Evolutionary conservation across 345 rosid species (phyloP), one percentile per base, ranked within the genome.

Genomic region (Dimocarpus longan): DNA sequence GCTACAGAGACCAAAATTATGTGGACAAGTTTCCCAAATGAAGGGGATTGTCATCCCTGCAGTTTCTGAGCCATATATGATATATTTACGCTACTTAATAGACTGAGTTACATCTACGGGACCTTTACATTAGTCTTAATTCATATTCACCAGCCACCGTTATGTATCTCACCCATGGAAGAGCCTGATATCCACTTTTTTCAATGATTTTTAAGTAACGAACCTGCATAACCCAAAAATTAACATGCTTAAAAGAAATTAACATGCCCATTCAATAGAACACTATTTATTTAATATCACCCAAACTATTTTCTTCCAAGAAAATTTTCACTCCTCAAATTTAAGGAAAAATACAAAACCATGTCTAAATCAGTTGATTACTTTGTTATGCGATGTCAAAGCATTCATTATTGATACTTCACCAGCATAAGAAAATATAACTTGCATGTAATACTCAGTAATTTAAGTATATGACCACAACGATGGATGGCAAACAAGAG

Each of bases 91-190:
- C 10, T 21, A 39, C 65, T 50, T 52, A 52, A 64, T 2, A 24
- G 22, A 26, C 37, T 22, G 54, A 16, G 52, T 32, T 18, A 42
- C 67, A 60, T 60, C 5, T 54, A 15, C 11, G 28, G 46, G 70
- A 68, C 78, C 74, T 74, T 78, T 78, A 87, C 75, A 84, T 84
- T 43, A 88, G 89, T 76, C 91, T 76, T 48, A 88, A 78, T 77
- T 88, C 91, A 68, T 88, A 88, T 65, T 88, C 91, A 1, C 91
- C 91, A 2, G 90, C 91, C 91, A 82, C 85, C 46, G 91, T 88
- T 66, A 88, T 87, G 82, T 88, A 88, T 82, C 91, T 85, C 74
- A 88, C 91, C 91, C 91, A 88, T 46, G 91, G 91, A 78, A 88
- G 91, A 40, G 91, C 85, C 56, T 86, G 89, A 48, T 88, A 88